A percentile compares a stretch with the other conserved stretches of the same genome.
These are phyloP conservation scores for Immersiporthe knoxdaviesiana DNA, from an alignment of 2,329 filamentous ascomycete genomes.

Conservation along the genomic window DNA sequence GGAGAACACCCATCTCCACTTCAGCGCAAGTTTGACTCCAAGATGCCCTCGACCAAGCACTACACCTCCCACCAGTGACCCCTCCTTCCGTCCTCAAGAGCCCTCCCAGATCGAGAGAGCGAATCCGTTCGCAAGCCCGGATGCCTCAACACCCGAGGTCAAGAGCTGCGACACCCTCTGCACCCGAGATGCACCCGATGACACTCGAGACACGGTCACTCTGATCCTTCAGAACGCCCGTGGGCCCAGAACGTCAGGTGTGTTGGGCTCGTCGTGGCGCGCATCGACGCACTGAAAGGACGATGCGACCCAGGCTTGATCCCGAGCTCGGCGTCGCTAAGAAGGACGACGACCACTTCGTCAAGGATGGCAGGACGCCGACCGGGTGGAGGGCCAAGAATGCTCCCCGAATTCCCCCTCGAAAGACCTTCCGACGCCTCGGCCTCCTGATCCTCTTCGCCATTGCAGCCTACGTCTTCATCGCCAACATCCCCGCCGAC, in stretches of 20 bases:
- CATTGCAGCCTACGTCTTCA: slow-evolving; percentile 63
- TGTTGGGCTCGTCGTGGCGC: background rate
- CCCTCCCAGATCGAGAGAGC: background rate
- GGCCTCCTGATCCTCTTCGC: slow-evolving; percentile 50
- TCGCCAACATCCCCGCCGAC: slow-evolving; percentile 62
- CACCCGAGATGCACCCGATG: slow-evolving; percentile 1
- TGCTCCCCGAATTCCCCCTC: slow-evolving; percentile 46
- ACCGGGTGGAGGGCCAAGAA: slow-evolving; percentile 27
- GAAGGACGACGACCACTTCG: slow-evolving; percentile 60
- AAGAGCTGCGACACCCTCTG: background rate
- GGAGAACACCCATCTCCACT: background rate
- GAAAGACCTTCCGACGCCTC: slow-evolving; percentile 59
- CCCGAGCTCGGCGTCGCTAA: slow-evolving; percentile 61
- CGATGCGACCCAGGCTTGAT: slow-evolving; percentile 52
- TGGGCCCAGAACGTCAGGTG: background rate
- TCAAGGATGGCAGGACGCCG: slow-evolving; percentile 38
- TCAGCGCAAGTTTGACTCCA: background rate
- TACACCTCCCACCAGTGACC: background rate
- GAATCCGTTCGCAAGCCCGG: background rate
- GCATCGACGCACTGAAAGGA: background rate
- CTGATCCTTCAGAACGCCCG: background rate
- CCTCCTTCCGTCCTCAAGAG: background rate
- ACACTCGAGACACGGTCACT: background rate
- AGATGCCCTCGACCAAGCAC: background rate
- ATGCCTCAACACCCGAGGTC: slow-evolving; percentile 5